Conservation (phyloP, 2,329 filamentous ascomycete genomes). For the Fusarium palustre region DNA sequence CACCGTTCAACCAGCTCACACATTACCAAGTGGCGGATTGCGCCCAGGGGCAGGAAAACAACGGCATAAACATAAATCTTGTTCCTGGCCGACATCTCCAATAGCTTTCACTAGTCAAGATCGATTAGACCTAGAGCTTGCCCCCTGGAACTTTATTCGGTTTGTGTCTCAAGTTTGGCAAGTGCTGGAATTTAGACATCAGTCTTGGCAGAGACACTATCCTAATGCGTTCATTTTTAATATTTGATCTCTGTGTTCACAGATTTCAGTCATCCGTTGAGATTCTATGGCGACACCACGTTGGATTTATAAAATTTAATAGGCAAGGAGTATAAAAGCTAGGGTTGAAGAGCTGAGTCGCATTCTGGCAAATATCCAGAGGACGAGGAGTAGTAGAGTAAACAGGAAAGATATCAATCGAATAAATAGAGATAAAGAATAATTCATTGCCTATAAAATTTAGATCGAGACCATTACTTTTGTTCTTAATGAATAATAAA, state of each 20-base stretch:
- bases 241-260: not conserved
- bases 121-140: slow-evolving; percentile 9
- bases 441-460: not conserved
- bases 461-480: not conserved
- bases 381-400: not conserved
- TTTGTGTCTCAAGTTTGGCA: not conserved
- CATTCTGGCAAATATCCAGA: not conserved
- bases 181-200: slow-evolving; percentile 29
- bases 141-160: slow-evolving; percentile 21
- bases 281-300: not conserved
- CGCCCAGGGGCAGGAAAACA: slow-evolving; percentile 6
- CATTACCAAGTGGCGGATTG: not conserved
- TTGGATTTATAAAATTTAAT: not conserved
- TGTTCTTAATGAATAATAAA: not conserved
- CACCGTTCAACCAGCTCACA: not conserved
- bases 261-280: not conserved
- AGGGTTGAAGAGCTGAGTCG: not conserved
- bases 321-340: not conserved
- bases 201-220: not conserved
- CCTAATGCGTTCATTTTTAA: slow-evolving; percentile 2
- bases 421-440: not conserved
- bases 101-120: not conserved
- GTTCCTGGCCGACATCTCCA: slow-evolving; percentile 13
- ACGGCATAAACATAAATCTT: not conserved
- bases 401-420: not conserved